phyloP scores from a whole-genome alignment of 2,329 filamentous ascomycete species.

The Ophiocordyceps australis region DNA sequence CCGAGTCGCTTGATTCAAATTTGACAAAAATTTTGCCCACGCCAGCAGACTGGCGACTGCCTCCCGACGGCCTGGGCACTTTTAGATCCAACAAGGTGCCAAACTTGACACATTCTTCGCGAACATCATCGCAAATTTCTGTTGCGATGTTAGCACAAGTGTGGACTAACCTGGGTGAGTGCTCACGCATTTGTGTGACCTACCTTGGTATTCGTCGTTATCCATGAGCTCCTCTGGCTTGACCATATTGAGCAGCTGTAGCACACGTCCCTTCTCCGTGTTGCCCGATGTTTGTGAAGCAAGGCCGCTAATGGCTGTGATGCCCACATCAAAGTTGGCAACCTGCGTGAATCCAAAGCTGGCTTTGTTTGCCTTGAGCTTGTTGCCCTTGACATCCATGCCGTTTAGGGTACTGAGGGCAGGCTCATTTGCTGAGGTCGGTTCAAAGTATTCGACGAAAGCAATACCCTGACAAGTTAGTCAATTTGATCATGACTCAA shows the following conservation, averaged over 20 bases:
- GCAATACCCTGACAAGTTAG: conserved; percentile 62
- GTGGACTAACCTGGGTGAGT: no score
- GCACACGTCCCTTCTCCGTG: conserved; percentile 62
- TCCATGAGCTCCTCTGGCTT: conserved; percentile 90
- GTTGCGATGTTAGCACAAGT: no score
- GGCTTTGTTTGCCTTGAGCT: conserved; percentile 71
- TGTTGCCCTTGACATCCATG: conserved; percentile 80
- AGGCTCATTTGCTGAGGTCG: conserved; percentile 51
- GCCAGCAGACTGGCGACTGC: conserved; percentile 66
- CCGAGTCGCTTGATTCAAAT: conserved; percentile 60
- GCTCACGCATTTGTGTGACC: conserved; percentile 76
- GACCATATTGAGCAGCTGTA: conserved; percentile 97
- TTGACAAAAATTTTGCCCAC: conserved; percentile 98
- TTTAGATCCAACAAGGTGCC: conserved; percentile 78
- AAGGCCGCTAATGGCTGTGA: conserved; percentile 95
- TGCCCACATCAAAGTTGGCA: conserved; percentile 79
- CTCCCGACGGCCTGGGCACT: conserved; percentile 72
- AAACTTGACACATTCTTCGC: conserved; percentile 85
- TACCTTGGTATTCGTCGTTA: conserved; percentile 88
- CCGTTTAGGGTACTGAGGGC: conserved; percentile 83
- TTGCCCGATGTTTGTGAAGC: conserved; percentile 73
- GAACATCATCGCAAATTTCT: conserved; percentile 96
- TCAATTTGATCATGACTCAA: no score
- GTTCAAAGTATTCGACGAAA: conserved; percentile 86
- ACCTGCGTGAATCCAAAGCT: conserved; percentile 92